These are phyloP conservation scores for Tuber magnatum DNA, from an alignment of 495 filamentous ascomycete genomes.

Conservation along the genomic window DNA sequence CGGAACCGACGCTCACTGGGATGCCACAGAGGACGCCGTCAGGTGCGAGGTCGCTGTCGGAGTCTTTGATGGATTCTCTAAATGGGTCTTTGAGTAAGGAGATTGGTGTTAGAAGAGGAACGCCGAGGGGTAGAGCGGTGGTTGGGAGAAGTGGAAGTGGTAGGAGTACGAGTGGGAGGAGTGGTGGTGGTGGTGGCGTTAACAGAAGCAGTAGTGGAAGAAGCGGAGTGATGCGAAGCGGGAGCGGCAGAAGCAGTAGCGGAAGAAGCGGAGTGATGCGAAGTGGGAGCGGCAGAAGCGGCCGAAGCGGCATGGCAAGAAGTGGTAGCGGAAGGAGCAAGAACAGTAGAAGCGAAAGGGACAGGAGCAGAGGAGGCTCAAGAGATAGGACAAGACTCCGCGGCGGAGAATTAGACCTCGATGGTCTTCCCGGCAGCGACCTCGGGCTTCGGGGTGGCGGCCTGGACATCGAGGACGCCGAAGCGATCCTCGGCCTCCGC, in stretches of 20 bases:
- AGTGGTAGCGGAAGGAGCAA: constrained; percentile 1
- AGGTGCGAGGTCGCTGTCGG: constrained; percentile 23
- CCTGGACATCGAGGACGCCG: background rate
- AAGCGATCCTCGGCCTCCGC: background rate
- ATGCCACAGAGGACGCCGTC: constrained; percentile 12
- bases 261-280: no score
- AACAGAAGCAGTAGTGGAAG: constrained; percentile 5
- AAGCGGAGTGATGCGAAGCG: constrained; percentile 9
- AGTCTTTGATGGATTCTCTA: constrained; percentile 23
- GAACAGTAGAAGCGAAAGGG: background rate
- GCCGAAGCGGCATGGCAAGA: constrained; percentile 10
- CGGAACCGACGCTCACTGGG: constrained; percentile 18
- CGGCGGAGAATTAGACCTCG: background rate
- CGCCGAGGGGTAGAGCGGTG: background rate
- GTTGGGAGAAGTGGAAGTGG: background rate
- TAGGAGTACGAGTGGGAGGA: background rate
- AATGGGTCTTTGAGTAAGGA: background rate
- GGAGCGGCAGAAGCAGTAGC: background rate
- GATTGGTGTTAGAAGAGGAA: background rate
- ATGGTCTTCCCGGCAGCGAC: background rate
- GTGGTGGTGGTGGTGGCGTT: background rate
- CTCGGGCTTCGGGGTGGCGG: background rate
- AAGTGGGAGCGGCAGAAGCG: background rate
- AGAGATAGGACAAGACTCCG: background rate
- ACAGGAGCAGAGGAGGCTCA: background rate